Evolutionary conservation across 371 early-diverging fungal species (phyloP).

Genomic region (Mortierella sp.): DNA sequence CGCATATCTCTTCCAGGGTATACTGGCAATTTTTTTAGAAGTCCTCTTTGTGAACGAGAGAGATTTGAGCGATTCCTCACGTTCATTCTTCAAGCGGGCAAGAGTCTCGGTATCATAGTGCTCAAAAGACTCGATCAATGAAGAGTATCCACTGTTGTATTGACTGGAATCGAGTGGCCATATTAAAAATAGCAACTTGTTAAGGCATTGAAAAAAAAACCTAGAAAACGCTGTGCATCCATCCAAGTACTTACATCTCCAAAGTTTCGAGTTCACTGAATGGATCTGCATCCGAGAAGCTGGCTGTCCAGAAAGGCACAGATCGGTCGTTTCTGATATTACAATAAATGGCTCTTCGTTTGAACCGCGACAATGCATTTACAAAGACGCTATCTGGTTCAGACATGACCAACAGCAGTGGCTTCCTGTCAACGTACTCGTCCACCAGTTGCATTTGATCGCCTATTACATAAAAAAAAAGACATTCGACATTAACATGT

Average conservation of each 20-base stretch:
- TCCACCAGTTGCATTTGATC: slow-evolving; percentile 71
- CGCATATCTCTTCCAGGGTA: slow-evolving; percentile 41
- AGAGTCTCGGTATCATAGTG: slow-evolving; percentile 26
- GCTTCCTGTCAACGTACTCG: slow-evolving; percentile 54
- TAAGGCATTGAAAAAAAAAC: neutral
- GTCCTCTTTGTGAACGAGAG: slow-evolving; percentile 19
- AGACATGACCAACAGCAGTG: slow-evolving; percentile 71
- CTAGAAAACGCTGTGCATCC: neutral
- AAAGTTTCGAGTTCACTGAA: slow-evolving; percentile 60
- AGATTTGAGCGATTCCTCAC: slow-evolving; percentile 8
- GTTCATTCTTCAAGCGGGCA: slow-evolving; percentile 13
- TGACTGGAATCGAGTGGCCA: slow-evolving; percentile 20
- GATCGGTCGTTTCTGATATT: slow-evolving; percentile 79
- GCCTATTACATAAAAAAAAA: slow-evolving; percentile 34
- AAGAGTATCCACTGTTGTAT: slow-evolving; percentile 38
- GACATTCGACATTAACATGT: neutral
- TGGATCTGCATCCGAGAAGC: slow-evolving; percentile 66
- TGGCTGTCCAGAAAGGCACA: slow-evolving; percentile 78
- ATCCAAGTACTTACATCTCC: slow-evolving; percentile 57
- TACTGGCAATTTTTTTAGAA: slow-evolving; percentile 8
- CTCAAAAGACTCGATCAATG: slow-evolving; percentile 48
- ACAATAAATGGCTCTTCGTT: slow-evolving; percentile 68
- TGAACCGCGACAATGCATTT: slow-evolving; percentile 65
- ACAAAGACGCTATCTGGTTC: slow-evolving; percentile 73
- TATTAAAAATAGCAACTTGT: neutral